phyloP scores from a whole-genome alignment of 176 grass and related monocot genomes.

The Oropetium thomaeum region DNA sequence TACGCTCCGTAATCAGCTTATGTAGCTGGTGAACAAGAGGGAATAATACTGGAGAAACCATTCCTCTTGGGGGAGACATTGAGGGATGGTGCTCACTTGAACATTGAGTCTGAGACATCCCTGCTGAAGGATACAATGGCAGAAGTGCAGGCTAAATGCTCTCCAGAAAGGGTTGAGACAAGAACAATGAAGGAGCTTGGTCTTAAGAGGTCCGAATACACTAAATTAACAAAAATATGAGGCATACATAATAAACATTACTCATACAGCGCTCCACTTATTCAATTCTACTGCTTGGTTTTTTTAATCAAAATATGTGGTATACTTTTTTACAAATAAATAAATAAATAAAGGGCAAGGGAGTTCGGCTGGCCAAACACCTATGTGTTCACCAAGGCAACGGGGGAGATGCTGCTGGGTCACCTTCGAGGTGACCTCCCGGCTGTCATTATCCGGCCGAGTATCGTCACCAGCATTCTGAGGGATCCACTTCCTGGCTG shows the following conservation, averaged over 20 bases:
- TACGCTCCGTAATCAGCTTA: slow-evolving; percentile 39
- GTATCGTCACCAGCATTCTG: slow-evolving; percentile 56
- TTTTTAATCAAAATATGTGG: no score
- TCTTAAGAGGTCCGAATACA: slow-evolving; percentile 41
- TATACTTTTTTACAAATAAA: no score
- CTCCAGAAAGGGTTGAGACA: no score
- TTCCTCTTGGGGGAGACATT: slow-evolving; percentile 46
- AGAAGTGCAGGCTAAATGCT: no score
- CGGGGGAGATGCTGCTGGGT: slow-evolving; percentile 68
- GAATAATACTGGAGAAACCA: slow-evolving; percentile 50
- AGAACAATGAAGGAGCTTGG: no score
- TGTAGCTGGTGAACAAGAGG: slow-evolving; percentile 51
- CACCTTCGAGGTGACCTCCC: slow-evolving; percentile 47
- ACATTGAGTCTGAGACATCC: slow-evolving; percentile 11
- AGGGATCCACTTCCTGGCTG: slow-evolving; percentile 68
- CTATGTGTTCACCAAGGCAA: slow-evolving; percentile 75
- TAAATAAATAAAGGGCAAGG: slow-evolving; percentile 36
- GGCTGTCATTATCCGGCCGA: slow-evolving; percentile 55
- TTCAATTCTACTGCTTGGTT: no score
- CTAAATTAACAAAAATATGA: background rate
- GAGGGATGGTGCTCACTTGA: slow-evolving; percentile 26
- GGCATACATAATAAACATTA: no score
- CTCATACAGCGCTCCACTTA: no score
- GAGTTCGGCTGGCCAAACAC: slow-evolving; percentile 83
- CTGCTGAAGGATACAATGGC: no score